Conservation (phyloP, 768 basidiomycete genomes). For the Leccinum arenicola region DNA sequence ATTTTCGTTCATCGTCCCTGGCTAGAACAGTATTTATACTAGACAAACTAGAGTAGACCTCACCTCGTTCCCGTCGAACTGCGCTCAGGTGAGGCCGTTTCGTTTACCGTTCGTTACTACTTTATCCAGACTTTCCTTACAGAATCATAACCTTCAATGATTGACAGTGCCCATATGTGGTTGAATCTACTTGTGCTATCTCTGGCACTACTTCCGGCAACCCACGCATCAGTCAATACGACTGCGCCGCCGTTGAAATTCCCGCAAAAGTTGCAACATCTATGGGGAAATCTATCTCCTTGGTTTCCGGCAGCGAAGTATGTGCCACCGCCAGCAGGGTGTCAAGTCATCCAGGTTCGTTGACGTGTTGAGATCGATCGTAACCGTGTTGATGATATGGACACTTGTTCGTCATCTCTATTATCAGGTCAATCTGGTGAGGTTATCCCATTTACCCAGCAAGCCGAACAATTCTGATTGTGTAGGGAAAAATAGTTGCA, state of each 20-base stretch:
- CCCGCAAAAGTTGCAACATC: background rate
- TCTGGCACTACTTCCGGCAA: background rate
- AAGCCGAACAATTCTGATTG: background rate
- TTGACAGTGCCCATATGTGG: too few species aligned
- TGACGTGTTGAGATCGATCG: background rate
- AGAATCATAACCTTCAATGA: background rate
- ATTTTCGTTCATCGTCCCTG: background rate
- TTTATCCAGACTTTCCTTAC: too few species aligned
- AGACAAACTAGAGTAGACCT: background rate
- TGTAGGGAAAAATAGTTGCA: background rate
- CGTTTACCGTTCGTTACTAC: too few species aligned
- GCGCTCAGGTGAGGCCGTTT: background rate
- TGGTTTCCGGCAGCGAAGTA: background rate
- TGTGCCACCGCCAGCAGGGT: background rate
- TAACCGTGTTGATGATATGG: background rate
- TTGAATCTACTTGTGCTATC: background rate
- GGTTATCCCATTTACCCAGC: background rate
- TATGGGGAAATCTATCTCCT: background rate
- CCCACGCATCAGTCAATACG: background rate
- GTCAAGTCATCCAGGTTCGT: background rate
- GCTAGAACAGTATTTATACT: background rate
- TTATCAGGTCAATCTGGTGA: background rate
- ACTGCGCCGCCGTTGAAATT: background rate
- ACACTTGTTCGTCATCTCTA: background rate
- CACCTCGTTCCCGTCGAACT: background rate